Percentiles rank a stretch among this genome's conserved stretches.
These are phyloP conservation scores for Elsinoe perseae DNA, from an alignment of 2,329 filamentous ascomycete genomes.

Conservation along the genomic window DNA sequence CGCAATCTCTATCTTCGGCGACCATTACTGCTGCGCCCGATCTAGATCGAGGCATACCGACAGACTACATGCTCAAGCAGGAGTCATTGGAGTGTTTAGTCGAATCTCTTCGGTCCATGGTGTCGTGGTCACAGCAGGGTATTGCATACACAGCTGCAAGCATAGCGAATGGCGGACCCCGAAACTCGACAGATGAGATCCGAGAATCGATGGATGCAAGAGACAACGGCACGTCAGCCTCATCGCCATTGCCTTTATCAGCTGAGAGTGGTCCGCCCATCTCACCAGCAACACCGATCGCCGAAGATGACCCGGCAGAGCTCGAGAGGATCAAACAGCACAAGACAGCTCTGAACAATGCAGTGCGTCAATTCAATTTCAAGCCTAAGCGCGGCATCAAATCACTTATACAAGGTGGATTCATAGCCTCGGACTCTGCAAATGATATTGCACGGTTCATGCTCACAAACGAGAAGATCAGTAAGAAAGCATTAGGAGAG, in stretches of 20 bases:
- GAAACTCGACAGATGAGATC: conserved; percentile 51
- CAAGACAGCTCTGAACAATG: conserved; percentile 86
- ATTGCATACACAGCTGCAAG: conserved; percentile 42
- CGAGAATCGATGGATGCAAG: conserved; percentile 71
- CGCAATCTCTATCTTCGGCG: conserved; percentile 75
- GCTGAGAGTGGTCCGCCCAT: conserved; percentile 43
- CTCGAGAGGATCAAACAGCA: conserved; percentile 91
- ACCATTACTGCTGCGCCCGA: conserved; percentile 49
- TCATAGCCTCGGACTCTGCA: conserved; percentile 71
- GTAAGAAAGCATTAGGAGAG: conserved; percentile 89
- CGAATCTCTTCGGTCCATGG: conserved; percentile 78
- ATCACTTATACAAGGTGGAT: conserved; percentile 70
- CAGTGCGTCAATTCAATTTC: conserved; percentile 89
- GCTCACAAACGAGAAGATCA: conserved; percentile 69
- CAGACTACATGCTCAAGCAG: conserved; percentile 86
- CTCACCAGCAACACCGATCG: conserved; percentile 32
- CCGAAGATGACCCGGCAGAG: conserved; percentile 84
- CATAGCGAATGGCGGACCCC: conserved; percentile 34
- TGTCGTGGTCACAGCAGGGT: conserved; percentile 80
- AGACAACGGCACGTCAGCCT: conserved; percentile 51
- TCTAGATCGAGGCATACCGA: conserved; percentile 58
- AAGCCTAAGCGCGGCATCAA: conserved; percentile 95
- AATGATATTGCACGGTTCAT: conserved; percentile 81
- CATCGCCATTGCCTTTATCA: conserved; percentile 15
- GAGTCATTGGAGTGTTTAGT: conserved; percentile 82